Conservation (phyloP, 371 early-diverging fungal species). For the Lichtheimia ramosa region DNA sequence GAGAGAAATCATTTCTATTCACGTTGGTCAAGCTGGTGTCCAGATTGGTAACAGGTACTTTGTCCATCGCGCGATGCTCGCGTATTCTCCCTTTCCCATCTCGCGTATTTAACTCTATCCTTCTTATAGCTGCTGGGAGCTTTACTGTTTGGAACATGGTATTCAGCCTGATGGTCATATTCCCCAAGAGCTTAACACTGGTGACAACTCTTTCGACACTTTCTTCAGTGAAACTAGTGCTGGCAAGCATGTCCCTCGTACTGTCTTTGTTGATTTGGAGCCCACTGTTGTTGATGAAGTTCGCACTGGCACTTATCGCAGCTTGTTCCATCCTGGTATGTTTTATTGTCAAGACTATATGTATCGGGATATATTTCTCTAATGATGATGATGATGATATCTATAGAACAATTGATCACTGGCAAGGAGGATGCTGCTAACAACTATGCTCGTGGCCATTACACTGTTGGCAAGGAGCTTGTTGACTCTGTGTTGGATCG, state of each 20-base stretch:
- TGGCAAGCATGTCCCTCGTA: slow-evolving; percentile 97
- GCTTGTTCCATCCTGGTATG: slow-evolving; percentile 95
- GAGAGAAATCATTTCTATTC: slow-evolving; percentile 98
- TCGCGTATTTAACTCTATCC: too few relatives aligned
- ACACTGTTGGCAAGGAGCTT: slow-evolving; percentile 99
- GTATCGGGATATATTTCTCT: slow-evolving; percentile 1
- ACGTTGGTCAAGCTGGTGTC: slow-evolving; percentile 97
- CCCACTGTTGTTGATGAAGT: slow-evolving; percentile 98
- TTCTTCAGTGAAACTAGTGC: slow-evolving; percentile 95
- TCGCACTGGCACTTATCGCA: slow-evolving; percentile 93
- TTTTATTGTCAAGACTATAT: not conserved
- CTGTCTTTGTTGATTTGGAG: slow-evolving; percentile 98
- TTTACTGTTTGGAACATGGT: slow-evolving; percentile 78
- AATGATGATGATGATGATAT: not conserved
- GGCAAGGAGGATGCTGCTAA: slow-evolving; percentile 99
- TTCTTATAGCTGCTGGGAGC: slow-evolving; percentile 94
- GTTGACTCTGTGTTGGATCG: slow-evolving; percentile 97
- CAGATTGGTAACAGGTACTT: slow-evolving; percentile 95
- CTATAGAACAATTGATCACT: slow-evolving; percentile 91
- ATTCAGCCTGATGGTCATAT: slow-evolving; percentile 96
- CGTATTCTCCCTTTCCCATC: too few relatives aligned
- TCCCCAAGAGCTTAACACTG: slow-evolving; percentile 54
- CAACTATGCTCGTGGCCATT: slow-evolving; percentile 99
- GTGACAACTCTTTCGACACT: slow-evolving; percentile 56
- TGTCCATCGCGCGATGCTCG: too few relatives aligned